These are phyloP conservation scores for Candida easanensis DNA, from an alignment of 805 yeast genomes.

Conservation along the genomic window DNA sequence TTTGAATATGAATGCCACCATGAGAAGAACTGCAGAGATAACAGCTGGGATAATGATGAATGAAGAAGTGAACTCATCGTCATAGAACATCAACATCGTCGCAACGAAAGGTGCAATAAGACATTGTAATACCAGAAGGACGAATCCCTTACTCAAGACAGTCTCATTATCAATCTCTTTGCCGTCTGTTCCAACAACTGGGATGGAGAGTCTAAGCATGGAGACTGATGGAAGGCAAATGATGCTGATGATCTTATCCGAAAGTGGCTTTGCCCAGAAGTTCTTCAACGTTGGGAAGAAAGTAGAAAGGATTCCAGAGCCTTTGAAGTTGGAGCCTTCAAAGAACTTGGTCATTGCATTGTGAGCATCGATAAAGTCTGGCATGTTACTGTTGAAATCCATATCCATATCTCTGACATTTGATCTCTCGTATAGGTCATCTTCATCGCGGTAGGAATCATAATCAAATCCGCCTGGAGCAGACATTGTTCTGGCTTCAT, in stretches of 20 bases:
- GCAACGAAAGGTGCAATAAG: constrained; percentile 29
- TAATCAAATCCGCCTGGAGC: constrained; percentile 17
- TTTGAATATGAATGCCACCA: constrained; percentile 1
- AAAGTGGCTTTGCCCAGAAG: constrained; percentile 25
- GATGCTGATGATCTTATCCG: constrained; percentile 30
- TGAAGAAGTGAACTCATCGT: constrained; percentile 2
- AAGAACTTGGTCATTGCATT: constrained; percentile 7
- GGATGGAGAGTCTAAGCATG: constrained; percentile 34
- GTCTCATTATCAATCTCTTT: constrained; percentile 21
- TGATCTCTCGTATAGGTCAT: constrained; percentile 1
- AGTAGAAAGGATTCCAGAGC: constrained; percentile 4
- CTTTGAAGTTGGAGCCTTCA: constrained; percentile 2
- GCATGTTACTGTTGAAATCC: constrained; percentile 8
- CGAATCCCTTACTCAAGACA: constrained; percentile 20
- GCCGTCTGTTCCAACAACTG: constrained; percentile 30
- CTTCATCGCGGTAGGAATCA: constrained; percentile 3
- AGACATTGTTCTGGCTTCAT: constrained; percentile 19
- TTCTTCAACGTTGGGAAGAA: constrained; percentile 33
- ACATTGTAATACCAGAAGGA: constrained; percentile 30
- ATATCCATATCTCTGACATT: not conserved
- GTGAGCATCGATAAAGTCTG: constrained; percentile 16
- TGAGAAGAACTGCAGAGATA: constrained; percentile 5
- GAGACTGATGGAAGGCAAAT: constrained; percentile 35
- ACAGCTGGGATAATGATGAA: constrained; percentile 9
- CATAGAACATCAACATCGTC: constrained; percentile 14